Percentiles rank a stretch among this genome's conserved stretches.
Evolutionary conservation across 106 monocot species (phyloP).

Genomic region (Dioscorea zingiberensis): DNA sequence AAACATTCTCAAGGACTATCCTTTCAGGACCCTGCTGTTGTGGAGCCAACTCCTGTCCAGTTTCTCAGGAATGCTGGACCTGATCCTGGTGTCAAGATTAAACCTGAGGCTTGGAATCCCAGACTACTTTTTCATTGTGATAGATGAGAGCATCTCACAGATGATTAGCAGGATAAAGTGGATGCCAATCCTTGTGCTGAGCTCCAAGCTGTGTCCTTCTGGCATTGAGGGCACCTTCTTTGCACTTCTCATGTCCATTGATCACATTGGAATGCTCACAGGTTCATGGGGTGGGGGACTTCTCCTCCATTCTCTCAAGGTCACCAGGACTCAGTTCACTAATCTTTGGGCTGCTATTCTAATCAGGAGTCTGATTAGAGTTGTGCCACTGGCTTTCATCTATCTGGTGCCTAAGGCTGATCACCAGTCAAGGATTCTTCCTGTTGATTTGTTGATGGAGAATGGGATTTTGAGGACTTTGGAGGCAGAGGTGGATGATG

Average conservation of each 20-base stretch:
- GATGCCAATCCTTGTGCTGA: slow-evolving; percentile 86
- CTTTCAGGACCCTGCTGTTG: slow-evolving; percentile 51
- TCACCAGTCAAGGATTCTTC: slow-evolving; percentile 64
- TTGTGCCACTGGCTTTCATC: slow-evolving; percentile 46
- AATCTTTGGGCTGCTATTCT: slow-evolving; percentile 74
- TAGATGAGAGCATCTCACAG: slow-evolving; percentile 69
- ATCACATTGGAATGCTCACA: slow-evolving; percentile 59
- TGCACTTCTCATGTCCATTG: slow-evolving; percentile 85
- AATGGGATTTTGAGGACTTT: not conserved
- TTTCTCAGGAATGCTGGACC: slow-evolving; percentile 73
- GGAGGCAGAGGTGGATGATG: slow-evolving; percentile 4
- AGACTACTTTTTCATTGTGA: slow-evolving; percentile 61
- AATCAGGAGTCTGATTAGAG: slow-evolving; percentile 54
- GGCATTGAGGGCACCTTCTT: slow-evolving; percentile 93
- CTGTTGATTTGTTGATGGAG: slow-evolving; percentile 31
- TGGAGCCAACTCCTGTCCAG: slow-evolving; percentile 61
- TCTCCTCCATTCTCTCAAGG: slow-evolving; percentile 53
- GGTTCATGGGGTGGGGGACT: slow-evolving; percentile 77
- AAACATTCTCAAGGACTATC: slow-evolving; percentile 59
- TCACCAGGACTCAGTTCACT: slow-evolving; percentile 52
- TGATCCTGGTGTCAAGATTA: slow-evolving; percentile 55
- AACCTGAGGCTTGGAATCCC: slow-evolving; percentile 66
- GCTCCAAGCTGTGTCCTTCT: slow-evolving; percentile 76
- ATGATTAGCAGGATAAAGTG: slow-evolving; percentile 63
- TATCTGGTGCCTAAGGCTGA: slow-evolving; percentile 70